Base-by-base conservation (phyloP, 2,329 filamentous ascomycete species). In the Aspergillus proliferans region DNA sequence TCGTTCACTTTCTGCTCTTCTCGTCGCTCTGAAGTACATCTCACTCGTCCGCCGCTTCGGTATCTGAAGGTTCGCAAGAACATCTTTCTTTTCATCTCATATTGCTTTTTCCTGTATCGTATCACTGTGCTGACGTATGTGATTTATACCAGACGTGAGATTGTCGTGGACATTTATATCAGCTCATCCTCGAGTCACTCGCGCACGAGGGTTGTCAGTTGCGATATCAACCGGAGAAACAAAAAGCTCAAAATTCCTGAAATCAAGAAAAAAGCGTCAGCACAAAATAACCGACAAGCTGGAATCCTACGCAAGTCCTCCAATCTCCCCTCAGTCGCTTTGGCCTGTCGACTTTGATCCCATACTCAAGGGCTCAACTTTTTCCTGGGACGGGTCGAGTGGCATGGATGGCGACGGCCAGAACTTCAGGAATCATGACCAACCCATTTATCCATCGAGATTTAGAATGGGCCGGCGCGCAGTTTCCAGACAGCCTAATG, bases 341-440 rank as follows among this genome's bases (percentile, higher is more conserved):
- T 80, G 79, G 76, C 76, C 61, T 52, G 50, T 69, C 65, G 62
- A 70, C 69, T 67, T 81, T 67, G 77, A 80, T 76, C 76, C 79
- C 71, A 75, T 75, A 71, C 71, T 77, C 72, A 75, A 73, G 72
- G 73, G 76, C 69, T 73, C 74, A 71, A 21, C 18, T 40, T 40
- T 21, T 14, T 68, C 71, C 64, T 70, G 71, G 68, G 71, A 76
- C 70, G 70, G 73, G 68, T 71, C 74, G 64, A 68, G 76, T 75
- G 83, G 82, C 67, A 93, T 93, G 88, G 88, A 92, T 77, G 83
- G 86, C 73, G 82, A 84, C 75, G 81, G 81, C 71, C 82, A 80
- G 67, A 78, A 82, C 65, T 79, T 83, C 76, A 85, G 86, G 80
- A 85, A 86, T 76, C 82, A 86, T 80, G 86, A 87, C 72, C 77